Conservation (phyloP, 2,329 filamentous ascomycete species). For the Graphiopsis chlorocephala region DNA sequence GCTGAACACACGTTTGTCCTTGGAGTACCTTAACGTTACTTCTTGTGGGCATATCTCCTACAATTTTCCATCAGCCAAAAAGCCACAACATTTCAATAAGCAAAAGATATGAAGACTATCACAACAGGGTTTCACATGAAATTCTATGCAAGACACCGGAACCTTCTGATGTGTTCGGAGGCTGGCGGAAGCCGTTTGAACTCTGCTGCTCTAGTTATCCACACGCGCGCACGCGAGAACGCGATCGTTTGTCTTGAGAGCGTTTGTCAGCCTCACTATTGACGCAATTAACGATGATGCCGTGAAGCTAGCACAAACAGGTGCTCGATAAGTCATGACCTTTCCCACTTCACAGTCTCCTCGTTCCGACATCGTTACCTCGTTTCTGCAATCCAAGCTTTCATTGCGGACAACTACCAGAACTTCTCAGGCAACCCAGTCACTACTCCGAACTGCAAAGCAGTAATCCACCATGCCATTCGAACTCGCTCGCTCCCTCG, state of each 20-base stretch:
- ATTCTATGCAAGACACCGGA: not conserved
- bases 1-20: too few relatives aligned
- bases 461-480: not conserved
- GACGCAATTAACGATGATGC: not conserved
- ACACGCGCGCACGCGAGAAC: not conserved
- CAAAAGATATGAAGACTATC: not conserved
- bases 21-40: too few relatives aligned
- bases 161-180: not conserved
- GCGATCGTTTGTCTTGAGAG: not conserved
- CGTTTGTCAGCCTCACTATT: not conserved
- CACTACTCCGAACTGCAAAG: not conserved
- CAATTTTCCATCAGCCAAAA: too few relatives aligned
- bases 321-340: not conserved
- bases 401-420: not conserved
- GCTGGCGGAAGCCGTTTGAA: slow-evolving; percentile 1
- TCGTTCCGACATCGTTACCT: not conserved
- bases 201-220: not conserved
- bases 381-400: not conserved
- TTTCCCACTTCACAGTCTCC: not conserved
- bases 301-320: not conserved
- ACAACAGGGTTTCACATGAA: not conserved
- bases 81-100: too few relatives aligned
- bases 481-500: not conserved
- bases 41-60: too few relatives aligned
- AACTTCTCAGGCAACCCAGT: not conserved